phyloP scores from a whole-genome alignment of 257 asterid genomes.

The Agastache rugosa region DNA sequence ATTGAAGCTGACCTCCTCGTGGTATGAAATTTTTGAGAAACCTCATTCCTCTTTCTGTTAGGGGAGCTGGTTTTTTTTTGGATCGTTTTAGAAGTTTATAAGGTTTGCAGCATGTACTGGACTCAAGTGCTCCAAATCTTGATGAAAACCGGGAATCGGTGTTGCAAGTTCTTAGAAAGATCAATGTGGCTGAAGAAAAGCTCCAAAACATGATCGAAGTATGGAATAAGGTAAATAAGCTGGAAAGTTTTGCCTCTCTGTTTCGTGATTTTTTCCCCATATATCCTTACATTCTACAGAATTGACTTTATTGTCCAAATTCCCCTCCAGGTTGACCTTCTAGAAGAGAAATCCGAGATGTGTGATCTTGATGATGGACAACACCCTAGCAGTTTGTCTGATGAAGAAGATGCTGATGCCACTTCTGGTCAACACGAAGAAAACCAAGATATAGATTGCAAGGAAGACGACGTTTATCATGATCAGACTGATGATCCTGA shows the following conservation, averaged over 20 bases:
- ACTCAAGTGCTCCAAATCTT: conserved; percentile 82
- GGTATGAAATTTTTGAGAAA: conserved; percentile 54
- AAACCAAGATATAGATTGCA: conserved; percentile 42
- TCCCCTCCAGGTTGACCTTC: conserved; percentile 71
- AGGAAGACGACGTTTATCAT: conserved; percentile 37
- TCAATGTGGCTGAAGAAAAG: conserved; percentile 84
- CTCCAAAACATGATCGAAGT: conserved; percentile 94
- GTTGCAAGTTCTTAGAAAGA: conserved; percentile 75
- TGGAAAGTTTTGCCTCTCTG: not conserved
- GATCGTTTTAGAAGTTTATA: not conserved
- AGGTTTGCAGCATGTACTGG: conserved; percentile 87
- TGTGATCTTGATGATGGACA: conserved; percentile 49
- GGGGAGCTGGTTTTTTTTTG: not conserved
- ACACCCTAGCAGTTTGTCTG: conserved; percentile 44
- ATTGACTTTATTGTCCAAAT: conserved; percentile 21
- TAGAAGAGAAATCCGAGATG: conserved; percentile 45
- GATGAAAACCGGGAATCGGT: conserved; percentile 81
- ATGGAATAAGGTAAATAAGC: conserved; percentile 77
- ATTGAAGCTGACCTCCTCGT: conserved; percentile 96
- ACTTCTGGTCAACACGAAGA: conserved; percentile 35
- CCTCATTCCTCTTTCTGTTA: conserved; percentile 11
- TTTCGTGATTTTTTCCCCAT: not conserved
- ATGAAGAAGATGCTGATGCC: conserved; percentile 50
- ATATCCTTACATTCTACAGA: conserved; percentile 2
- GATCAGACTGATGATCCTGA: conserved; percentile 49